Evolutionary conservation across 306 rosid genomes (phyloP).

Genomic region (Cucurbita pepo): DNA sequence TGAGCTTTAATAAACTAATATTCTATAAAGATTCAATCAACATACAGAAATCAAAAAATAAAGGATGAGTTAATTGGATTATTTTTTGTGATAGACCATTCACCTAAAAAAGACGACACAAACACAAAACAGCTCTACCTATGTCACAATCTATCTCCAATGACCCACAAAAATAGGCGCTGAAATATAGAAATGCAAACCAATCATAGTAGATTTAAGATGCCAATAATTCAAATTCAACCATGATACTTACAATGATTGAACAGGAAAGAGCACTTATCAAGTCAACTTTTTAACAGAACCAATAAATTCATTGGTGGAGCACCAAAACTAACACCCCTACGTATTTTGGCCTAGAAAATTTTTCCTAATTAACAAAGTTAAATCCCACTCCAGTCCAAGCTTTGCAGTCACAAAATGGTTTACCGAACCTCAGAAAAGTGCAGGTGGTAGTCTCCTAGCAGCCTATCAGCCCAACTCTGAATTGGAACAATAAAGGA

Average conservation of each 20-base stretch:
- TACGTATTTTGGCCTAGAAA: not conserved
- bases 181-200: not conserved
- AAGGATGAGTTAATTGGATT: not conserved
- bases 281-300: not conserved
- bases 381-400: not conserved
- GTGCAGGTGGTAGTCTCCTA: constrained; percentile 87
- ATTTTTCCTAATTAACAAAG: not conserved
- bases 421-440: constrained; percentile 61
- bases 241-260: not conserved
- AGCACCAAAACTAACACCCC: not conserved
- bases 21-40: not conserved
- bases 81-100: not conserved
- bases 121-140: not conserved
- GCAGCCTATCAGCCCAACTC: constrained; percentile 78
- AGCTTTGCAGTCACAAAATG: constrained; percentile 1
- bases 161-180: not conserved
- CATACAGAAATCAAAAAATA: not conserved
- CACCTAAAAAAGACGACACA: not conserved
- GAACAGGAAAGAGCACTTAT: not conserved
- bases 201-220: not conserved
- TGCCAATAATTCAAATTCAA: not conserved
- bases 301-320: not conserved
- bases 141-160: not conserved
- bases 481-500: constrained; percentile 73
- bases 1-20: not conserved